Conservation (phyloP, 1,284 basidiomycete genomes). For the Ustilago trichophora region DNA sequence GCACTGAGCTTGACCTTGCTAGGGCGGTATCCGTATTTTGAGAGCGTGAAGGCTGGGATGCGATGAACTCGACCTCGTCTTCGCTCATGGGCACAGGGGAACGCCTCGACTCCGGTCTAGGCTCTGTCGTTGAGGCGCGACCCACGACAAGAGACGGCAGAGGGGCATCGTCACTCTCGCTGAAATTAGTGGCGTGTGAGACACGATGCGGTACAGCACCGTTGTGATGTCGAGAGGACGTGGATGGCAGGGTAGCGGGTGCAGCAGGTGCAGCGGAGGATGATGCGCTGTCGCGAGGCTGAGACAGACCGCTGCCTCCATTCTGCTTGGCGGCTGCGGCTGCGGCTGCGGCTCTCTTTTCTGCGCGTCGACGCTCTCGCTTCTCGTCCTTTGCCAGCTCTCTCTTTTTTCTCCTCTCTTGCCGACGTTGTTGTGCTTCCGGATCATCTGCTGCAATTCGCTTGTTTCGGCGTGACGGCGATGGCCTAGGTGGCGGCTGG, state of each 20-base stretch:
- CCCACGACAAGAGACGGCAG: slow-evolving; percentile 2
- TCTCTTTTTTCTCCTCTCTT: background rate
- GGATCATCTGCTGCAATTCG: background rate
- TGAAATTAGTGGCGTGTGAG: background rate
- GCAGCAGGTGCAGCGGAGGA: background rate
- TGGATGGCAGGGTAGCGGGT: background rate
- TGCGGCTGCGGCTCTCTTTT: slow-evolving; percentile 4
- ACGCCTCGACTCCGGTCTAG: background rate
- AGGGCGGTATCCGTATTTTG: background rate
- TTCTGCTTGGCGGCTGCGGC: slow-evolving; percentile 7
- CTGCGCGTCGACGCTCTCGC: slow-evolving; percentile 4
- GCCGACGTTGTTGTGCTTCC: background rate
- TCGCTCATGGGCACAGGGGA: slow-evolving; percentile 5
- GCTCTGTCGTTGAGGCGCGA: background rate
- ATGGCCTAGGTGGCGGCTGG: background rate
- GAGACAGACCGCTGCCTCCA: background rate
- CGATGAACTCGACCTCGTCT: slow-evolving; percentile 20
- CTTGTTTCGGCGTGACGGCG: background rate
- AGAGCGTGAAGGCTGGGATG: background rate
- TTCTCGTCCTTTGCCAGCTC: slow-evolving; percentile 7
- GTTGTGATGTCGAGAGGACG: background rate
- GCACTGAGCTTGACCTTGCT: slow-evolving; percentile 13
- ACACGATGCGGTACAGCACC: background rate
- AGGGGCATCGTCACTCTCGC: slow-evolving; percentile 6
- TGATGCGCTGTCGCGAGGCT: background rate